Conservation (phyloP, 148 eudicot species). For the Fallopia convolvulus region DNA sequence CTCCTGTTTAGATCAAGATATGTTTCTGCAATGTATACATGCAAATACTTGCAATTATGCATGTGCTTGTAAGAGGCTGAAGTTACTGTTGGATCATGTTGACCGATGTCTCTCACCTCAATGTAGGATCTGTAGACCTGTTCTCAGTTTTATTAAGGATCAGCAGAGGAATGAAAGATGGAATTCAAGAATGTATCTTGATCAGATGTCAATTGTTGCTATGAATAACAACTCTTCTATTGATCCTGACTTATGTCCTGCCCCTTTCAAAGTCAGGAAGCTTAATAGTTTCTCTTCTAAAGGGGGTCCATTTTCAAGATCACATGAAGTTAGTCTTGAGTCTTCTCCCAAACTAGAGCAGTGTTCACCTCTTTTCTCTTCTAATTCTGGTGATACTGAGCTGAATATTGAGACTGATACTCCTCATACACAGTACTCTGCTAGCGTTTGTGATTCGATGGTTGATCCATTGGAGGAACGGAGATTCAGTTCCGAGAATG, state of each 20-base stretch:
- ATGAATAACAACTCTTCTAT: background rate
- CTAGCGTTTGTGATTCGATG: slow-evolving; percentile 13
- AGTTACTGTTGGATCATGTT: slow-evolving; percentile 32
- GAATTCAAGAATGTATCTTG: background rate
- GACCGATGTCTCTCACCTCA: slow-evolving; percentile 33
- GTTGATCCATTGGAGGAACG: slow-evolving; percentile 13
- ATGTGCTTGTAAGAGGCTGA: slow-evolving; percentile 38
- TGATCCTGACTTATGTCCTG: slow-evolving; percentile 13
- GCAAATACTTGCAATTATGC: slow-evolving; percentile 25
- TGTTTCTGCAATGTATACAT: slow-evolving; percentile 40
- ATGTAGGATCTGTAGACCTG: slow-evolving; percentile 43
- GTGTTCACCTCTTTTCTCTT: slow-evolving; percentile 16
- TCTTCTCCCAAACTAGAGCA: slow-evolving; percentile 18
- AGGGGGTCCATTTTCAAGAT: slow-evolving; percentile 16
- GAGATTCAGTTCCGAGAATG: slow-evolving; percentile 14
- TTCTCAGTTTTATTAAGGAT: slow-evolving; percentile 14
- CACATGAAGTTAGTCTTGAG: slow-evolving; percentile 20
- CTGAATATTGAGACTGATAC: slow-evolving; percentile 12
- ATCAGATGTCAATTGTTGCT: slow-evolving; percentile 10
- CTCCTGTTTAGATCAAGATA: slow-evolving; percentile 17
- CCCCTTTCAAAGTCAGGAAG: slow-evolving; percentile 39
- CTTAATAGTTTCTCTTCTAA: slow-evolving; percentile 14
- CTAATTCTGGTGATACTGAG: slow-evolving; percentile 17
- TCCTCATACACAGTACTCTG: slow-evolving; percentile 12
- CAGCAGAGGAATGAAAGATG: slow-evolving; percentile 13